phyloP scores from a whole-genome alignment of 164 flowering plant genomes.

The Dillenia suffruticosa region DNA sequence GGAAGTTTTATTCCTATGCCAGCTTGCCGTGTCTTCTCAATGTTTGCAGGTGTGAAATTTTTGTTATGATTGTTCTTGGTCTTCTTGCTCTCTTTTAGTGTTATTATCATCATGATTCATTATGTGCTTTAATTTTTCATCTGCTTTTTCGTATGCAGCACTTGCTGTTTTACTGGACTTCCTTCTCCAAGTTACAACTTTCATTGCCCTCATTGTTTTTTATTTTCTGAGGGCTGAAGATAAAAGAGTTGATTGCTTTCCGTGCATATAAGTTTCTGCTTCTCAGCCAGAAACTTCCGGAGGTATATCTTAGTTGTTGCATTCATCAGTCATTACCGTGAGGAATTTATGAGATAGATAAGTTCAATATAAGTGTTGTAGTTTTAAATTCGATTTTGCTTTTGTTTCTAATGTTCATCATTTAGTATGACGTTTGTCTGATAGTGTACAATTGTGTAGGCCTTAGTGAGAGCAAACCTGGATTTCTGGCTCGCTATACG shows the following conservation, averaged over 20 bases:
- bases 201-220: constrained; percentile 89
- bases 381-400: constrained; percentile 4
- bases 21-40: constrained; percentile 95
- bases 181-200: constrained; percentile 95
- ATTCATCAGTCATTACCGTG: background rate
- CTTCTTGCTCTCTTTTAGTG: background rate
- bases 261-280: constrained; percentile 62
- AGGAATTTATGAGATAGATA: background rate
- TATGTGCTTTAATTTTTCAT: constrained; percentile 3
- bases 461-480: constrained; percentile 48
- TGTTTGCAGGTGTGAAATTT: constrained; percentile 83
- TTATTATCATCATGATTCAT: background rate
- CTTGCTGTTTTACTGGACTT: constrained; percentile 96
- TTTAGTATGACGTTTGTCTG: constrained; percentile 12
- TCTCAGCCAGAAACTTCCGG: constrained; percentile 37
- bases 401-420: background rate
- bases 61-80: background rate
- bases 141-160: constrained; percentile 45
- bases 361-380: background rate
- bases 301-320: constrained; percentile 31
- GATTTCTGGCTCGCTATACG: constrained; percentile 85
- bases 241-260: constrained; percentile 86
- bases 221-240: constrained; percentile 84
- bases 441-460: constrained; percentile 38
- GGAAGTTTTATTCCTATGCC: constrained; percentile 99